These are phyloP conservation scores for Salvia rosmarinus DNA, from an alignment of 257 asterid genomes.

Conservation along the genomic window DNA sequence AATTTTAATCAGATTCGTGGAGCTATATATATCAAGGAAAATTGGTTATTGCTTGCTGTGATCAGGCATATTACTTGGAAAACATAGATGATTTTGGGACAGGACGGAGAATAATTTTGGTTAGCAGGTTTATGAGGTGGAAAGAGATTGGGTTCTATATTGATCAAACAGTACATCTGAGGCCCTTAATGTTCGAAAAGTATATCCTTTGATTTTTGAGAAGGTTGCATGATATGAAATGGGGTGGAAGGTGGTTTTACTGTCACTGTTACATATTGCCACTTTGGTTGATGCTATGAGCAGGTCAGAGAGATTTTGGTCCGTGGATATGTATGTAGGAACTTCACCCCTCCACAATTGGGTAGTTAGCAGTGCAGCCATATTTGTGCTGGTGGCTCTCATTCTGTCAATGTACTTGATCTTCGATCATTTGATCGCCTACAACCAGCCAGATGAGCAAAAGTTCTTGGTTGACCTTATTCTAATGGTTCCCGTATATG, in stretches of 20 bases:
- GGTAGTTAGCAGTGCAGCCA: conserved; percentile 75
- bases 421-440: conserved; percentile 88
- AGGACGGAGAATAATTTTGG: not conserved
- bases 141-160: conserved; percentile 12
- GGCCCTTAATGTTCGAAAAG: not conserved
- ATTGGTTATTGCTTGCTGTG: not conserved
- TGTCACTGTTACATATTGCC: conserved; percentile 44
- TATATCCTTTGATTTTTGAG: conserved; percentile 28
- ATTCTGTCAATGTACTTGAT: conserved; percentile 80
- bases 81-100: not conserved
- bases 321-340: conserved; percentile 38
- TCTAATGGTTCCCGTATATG: conserved; percentile 98
- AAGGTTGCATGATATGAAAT: conserved; percentile 46
- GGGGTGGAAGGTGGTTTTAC: conserved; percentile 67
- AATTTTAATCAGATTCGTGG: not conserved
- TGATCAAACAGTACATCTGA: conserved; percentile 16
- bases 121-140: conserved; percentile 13
- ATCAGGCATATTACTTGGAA: not conserved
- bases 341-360: conserved; percentile 63
- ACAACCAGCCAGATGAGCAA: conserved; percentile 98
- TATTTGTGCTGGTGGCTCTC: conserved; percentile 78
- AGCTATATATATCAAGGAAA: not conserved
- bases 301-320: conserved; percentile 53
- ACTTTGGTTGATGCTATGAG: conserved; percentile 59
- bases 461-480: conserved; percentile 87